Conservation (phyloP, 768 basidiomycete genomes). For the Mycena sanguinolenta region DNA sequence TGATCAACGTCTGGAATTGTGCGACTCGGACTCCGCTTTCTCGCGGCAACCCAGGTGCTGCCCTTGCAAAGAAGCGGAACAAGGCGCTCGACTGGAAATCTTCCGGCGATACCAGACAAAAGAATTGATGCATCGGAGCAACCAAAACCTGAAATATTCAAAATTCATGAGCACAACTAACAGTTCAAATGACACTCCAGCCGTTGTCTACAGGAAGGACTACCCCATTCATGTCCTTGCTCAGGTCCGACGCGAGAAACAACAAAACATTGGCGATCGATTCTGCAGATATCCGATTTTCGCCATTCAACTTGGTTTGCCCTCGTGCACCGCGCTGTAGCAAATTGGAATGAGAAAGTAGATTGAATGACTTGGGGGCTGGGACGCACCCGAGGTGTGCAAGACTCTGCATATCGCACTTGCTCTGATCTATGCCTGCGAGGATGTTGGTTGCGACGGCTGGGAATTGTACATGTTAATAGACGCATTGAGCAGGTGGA, state of each 20-base stretch:
- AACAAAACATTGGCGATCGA: background rate
- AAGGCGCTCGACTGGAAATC: too few species aligned
- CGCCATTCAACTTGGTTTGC: background rate
- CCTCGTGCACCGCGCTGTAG: background rate
- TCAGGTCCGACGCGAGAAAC: constrained; percentile 1
- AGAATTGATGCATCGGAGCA: too few species aligned
- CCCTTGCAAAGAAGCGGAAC: too few species aligned
- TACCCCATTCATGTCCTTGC: constrained; percentile 2
- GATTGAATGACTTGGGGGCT: background rate
- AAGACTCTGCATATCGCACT: background rate
- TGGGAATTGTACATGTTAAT: background rate
- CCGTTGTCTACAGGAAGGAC: background rate
- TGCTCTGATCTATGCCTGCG: background rate
- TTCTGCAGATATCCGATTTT: background rate
- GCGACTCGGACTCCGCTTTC: too few species aligned
- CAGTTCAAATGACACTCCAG: background rate
- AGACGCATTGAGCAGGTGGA: background rate
- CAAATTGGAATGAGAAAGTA: background rate
- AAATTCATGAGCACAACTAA: too few species aligned
- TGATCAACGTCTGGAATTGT: too few species aligned
- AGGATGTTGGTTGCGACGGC: constrained; percentile 2
- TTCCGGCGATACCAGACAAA: too few species aligned
- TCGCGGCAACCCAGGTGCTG: too few species aligned
- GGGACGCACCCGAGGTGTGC: background rate
- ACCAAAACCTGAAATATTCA: background rate